These are phyloP conservation scores for Pichia sp. DNA, from an alignment of 1,139 yeast species.

Conservation along the genomic window DNA sequence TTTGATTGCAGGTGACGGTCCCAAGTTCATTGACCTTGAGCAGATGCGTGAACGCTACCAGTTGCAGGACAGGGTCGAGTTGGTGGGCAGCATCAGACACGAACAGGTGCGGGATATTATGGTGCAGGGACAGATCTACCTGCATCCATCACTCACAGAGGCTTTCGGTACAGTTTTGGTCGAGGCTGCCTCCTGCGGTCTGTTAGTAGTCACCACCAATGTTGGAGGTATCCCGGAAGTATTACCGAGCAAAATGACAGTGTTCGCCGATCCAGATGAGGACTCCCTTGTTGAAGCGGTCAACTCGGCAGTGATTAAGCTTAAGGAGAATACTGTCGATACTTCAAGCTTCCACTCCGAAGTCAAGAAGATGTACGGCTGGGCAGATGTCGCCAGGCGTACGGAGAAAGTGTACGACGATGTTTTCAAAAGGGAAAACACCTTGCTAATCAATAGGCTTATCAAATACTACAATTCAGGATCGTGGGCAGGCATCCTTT, in stretches of 20 bases:
- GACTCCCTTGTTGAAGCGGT: conserved; percentile 73
- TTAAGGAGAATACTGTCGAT: conserved; percentile 58
- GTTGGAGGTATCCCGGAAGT: conserved; percentile 99
- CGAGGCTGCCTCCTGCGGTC: conserved; percentile 96
- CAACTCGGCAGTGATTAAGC: conserved; percentile 54
- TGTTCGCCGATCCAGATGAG: conserved; percentile 83
- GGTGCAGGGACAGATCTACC: conserved; percentile 91
- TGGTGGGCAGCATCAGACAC: conserved; percentile 84
- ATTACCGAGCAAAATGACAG: conserved; percentile 88
- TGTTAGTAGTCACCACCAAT: conserved; percentile 87
- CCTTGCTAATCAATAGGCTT: conserved; percentile 46
- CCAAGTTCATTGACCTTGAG: conserved; percentile 86
- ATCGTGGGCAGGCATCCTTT: conserved; percentile 77
- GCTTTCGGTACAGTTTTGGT: conserved; percentile 97
- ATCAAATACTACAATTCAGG: conserved; percentile 71
- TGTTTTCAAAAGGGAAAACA: conserved; percentile 33
- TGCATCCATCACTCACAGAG: conserved; percentile 92
- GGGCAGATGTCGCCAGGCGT: conserved; percentile 84
- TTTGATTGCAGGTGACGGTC: conserved; percentile 95
- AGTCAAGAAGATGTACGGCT: conserved; percentile 80
- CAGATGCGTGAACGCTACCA: conserved; percentile 90
- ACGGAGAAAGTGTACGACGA: conserved; percentile 78
- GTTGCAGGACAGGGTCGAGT: conserved; percentile 80
- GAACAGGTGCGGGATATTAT: conserved; percentile 91
- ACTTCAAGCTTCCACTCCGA: conserved; percentile 75